A percentile compares a stretch with the other conserved stretches of the same genome.
Evolutionary conservation across 352 stramenopile species (phyloP).

Genomic region (Phytophthora macrochlamydospora): DNA sequence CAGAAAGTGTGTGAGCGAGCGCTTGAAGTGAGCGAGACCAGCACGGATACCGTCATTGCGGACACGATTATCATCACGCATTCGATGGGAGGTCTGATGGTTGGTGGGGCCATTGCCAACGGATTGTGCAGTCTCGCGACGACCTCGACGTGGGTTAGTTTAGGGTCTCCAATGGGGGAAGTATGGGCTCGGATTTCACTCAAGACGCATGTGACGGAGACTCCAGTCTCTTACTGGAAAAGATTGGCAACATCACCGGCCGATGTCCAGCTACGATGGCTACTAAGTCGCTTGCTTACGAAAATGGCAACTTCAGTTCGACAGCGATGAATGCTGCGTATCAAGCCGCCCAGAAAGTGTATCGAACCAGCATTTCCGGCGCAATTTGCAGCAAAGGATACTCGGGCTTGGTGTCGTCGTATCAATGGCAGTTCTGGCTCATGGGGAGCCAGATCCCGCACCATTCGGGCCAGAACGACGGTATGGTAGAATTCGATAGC

Average conservation of each 20-base stretch:
- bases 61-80: conserved; percentile 31
- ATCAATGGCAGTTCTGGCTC: conserved; percentile 26
- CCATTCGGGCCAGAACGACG: conserved; percentile 36
- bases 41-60: conserved; percentile 8
- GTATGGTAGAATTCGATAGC: conserved; percentile 48
- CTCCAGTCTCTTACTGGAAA: neutral
- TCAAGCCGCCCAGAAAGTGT: conserved; percentile 25
- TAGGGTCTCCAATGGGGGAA: conserved; percentile 33
- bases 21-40: conserved; percentile 11
- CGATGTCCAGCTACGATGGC: conserved; percentile 30
- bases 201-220: conserved; percentile 9
- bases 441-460: conserved; percentile 28
- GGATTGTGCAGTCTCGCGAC: conserved; percentile 33
- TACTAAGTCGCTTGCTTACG: conserved; percentile 38
- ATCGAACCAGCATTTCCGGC: conserved; percentile 29
- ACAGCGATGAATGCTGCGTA: conserved; percentile 25
- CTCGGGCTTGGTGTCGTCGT: conserved; percentile 33
- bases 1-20: conserved; percentile 24
- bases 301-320: conserved; percentile 25
- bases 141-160: conserved; percentile 23
- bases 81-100: conserved; percentile 32
- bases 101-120: conserved; percentile 27
- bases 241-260: conserved; percentile 22
- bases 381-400: conserved; percentile 39
- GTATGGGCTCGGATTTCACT: conserved; percentile 33